phyloP scores from a whole-genome alignment of 192 early-diverging fungal species.

The Jimgerdemannia flammicorona region DNA sequence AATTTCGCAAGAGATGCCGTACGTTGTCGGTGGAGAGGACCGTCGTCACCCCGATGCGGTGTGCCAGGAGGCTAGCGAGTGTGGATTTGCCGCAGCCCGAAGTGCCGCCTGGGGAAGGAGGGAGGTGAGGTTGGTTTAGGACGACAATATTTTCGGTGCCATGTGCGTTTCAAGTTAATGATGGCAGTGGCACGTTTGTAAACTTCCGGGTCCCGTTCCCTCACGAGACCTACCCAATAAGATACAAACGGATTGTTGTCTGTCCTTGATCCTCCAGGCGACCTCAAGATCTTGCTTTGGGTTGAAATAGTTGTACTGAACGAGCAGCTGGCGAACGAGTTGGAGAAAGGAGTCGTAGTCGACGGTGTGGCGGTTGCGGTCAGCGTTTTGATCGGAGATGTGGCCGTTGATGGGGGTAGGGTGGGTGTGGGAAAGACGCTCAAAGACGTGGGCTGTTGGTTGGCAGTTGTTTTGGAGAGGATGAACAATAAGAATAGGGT shows the following conservation, averaged over 20 bases:
- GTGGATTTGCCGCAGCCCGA: conserved; percentile 25
- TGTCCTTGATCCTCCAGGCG: conserved; percentile 9
- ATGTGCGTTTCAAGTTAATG: no score
- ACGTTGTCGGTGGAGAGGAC: conserved; percentile 23
- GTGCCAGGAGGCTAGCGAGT: conserved; percentile 19
- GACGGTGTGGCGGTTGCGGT: conserved; percentile 4
- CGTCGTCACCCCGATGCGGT: conserved; percentile 17
- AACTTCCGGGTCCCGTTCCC: no score
- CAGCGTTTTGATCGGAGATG: no score
- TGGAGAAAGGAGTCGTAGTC: not conserved
- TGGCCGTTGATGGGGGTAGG: no score
- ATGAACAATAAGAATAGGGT: no score
- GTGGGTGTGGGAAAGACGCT: no score
- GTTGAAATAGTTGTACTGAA: conserved; percentile 9
- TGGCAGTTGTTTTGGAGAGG: no score
- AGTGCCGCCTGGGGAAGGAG: conserved; percentile 9
- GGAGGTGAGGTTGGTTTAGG: no score
- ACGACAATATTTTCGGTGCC: no score
- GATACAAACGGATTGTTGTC: conserved; percentile 18
- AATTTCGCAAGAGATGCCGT: conserved; percentile 17
- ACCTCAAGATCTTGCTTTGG: conserved; percentile 9
- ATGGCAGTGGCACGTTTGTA: no score
- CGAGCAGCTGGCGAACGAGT: not conserved
- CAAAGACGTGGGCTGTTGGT: no score
- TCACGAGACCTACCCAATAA: conserved; percentile 3